These are phyloP conservation scores for Skeletonema costatum DNA, from an alignment of 108 stramenopile genomes.

Conservation along the genomic window DNA sequence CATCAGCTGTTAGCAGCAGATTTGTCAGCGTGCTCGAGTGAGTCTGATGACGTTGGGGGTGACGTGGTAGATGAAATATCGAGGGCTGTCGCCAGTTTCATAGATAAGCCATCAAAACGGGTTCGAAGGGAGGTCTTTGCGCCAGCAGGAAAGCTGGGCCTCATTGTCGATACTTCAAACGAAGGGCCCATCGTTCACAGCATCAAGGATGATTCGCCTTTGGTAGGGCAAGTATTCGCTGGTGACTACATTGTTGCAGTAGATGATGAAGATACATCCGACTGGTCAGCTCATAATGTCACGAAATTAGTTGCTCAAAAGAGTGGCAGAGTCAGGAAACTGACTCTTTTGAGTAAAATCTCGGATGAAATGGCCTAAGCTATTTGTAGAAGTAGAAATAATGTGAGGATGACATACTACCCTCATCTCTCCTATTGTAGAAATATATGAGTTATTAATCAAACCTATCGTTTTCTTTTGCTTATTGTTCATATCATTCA, in stretches of 20 bases:
- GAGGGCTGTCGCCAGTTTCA: neutral
- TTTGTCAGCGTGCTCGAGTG: neutral
- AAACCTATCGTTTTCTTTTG: too few species aligned
- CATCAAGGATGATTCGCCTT: conserved; percentile 55
- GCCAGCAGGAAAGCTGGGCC: conserved; percentile 81
- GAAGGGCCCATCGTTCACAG: conserved; percentile 75
- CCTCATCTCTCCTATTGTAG: neutral
- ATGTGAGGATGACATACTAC: neutral
- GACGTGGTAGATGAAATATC: neutral
- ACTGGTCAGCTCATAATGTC: conserved; percentile 71
- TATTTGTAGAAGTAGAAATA: neutral
- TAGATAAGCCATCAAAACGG: neutral
- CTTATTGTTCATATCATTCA: too few species aligned
- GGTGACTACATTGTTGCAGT: conserved; percentile 82
- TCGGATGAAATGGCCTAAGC: neutral
- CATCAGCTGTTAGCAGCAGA: neutral
- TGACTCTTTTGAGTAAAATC: neutral
- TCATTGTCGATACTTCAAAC: conserved; percentile 80
- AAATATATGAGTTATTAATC: too few species aligned
- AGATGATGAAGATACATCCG: conserved; percentile 70
- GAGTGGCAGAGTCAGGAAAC: neutral
- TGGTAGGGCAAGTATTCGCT: conserved; percentile 55
- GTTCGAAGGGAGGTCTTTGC: conserved; percentile 45
- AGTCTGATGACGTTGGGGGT: too few species aligned
- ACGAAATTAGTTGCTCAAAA: conserved; percentile 66